Base-by-base conservation (phyloP, 2,329 filamentous ascomycete genomes). In the Aspergillus pseudonomiae region DNA sequence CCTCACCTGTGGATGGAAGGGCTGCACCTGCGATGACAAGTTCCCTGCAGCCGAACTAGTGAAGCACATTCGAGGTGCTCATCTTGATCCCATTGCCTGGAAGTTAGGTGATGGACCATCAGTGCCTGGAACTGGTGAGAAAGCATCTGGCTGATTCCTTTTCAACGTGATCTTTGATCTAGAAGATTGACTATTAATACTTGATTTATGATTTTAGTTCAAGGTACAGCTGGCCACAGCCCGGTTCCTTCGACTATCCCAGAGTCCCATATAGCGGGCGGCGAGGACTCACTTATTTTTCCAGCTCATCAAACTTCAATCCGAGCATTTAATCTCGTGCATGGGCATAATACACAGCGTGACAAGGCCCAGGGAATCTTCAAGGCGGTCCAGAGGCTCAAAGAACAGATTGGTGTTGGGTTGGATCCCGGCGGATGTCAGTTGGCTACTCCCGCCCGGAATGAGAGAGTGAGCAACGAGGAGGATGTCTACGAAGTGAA, bases 21-120 rank as follows among this genome's bases (percentile, higher is more conserved):
- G 61, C 19, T 75, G 72, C 52, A 53, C 62, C 1, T 62, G 68
- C 56, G 58, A 63, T 14, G 68, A 61, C 6, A 63, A 62, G 3
- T 59, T 69, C 61, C 67, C 72, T 46, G 72, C 73, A 34, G 74
- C 75, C 12, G 70, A 76, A 16, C 85, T 87, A 80, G 74, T 79
- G 58, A 73, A 77, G 26, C 87, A 89, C 70, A 70, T 89, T 28
- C 80, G 84, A 62, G 72, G 78, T 36, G 72, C 70, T 24, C 87
- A 89, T 73, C 71, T 89, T n/a, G 73, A 75, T 24, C 78, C 82
- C 21, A 70, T 88, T 50, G 84, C 83, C n/a, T 85, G 85, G 83
- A 78, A 81, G 67, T 77, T 84, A 50, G 87, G 87, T n/a, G 86
- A 89, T 76, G 87, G 87, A 59, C 86, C 86, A 48, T 79, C 79